Percentiles rank a stretch among this genome's conserved stretches.
phyloP scores from a whole-genome alignment of 1,284 basidiomycete species.

The Coniferiporia sulphurascens region DNA sequence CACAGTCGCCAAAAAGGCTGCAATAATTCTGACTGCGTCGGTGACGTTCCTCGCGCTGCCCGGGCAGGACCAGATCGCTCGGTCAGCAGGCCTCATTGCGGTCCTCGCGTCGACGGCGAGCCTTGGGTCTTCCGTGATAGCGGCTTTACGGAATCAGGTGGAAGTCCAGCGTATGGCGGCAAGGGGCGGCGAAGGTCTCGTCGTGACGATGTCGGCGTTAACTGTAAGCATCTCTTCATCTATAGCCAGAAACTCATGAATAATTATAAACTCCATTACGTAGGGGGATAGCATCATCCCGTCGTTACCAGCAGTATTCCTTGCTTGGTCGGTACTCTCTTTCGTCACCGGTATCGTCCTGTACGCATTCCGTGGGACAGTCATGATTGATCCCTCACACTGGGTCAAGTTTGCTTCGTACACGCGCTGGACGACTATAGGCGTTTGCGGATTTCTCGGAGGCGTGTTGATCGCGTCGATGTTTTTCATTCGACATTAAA shows the following conservation, averaged over 20 bases:
- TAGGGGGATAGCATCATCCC: conserved; percentile 59
- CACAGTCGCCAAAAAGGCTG: conserved; percentile 45
- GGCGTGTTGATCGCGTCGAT: conserved; percentile 55
- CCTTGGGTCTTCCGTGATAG: conserved; percentile 60
- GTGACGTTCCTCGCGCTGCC: conserved; percentile 74
- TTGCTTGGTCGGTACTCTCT: conserved; percentile 61
- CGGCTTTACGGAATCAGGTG: conserved; percentile 60
- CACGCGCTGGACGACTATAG: conserved; percentile 57
- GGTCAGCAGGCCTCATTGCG: conserved; percentile 59
- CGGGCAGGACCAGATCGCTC: conserved; percentile 55
- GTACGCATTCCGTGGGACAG: conserved; percentile 54
- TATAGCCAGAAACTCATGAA: neutral
- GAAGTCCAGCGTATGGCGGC: conserved; percentile 48
- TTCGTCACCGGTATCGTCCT: conserved; percentile 61
- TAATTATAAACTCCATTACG: neutral
- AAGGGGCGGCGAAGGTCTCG: conserved; percentile 49
- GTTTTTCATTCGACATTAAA: conserved; percentile 28
- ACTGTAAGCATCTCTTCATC: conserved; percentile 1
- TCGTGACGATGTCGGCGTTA: conserved; percentile 39
- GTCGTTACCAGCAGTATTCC: conserved; percentile 68
- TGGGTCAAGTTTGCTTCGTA: conserved; percentile 48
- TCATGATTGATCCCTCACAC: conserved; percentile 23
- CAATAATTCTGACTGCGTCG: conserved; percentile 69
- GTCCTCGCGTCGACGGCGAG: conserved; percentile 62
- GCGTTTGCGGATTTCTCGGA: conserved; percentile 53